Conservation (phyloP, 2,329 filamentous ascomycete species). For the Colletotrichum horii region DNA sequence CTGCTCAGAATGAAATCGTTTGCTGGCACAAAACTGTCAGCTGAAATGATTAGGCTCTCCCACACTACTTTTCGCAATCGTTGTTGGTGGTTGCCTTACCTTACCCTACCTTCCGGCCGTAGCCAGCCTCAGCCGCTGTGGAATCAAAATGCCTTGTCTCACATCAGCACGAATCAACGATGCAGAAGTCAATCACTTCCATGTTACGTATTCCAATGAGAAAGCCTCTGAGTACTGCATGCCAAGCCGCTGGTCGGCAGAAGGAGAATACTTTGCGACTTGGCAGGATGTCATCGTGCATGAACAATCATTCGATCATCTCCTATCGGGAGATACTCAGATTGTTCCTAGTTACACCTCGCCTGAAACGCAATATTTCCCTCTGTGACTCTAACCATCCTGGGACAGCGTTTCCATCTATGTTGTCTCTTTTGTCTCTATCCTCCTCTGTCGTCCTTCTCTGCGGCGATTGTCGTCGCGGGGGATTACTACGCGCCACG, state of each 20-base stretch:
- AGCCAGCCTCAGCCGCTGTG: background rate
- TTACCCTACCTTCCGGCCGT: background rate
- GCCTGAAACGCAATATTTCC: no score
- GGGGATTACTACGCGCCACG: no score
- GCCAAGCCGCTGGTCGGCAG: background rate
- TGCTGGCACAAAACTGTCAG: background rate
- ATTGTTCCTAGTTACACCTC: no score
- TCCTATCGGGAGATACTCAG: no score
- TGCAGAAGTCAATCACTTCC: background rate
- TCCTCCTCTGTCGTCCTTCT: no score
- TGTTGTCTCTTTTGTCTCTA: no score
- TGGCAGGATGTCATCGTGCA: background rate
- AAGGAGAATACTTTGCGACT: background rate
- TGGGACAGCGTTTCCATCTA: no score
- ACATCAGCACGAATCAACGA: background rate
- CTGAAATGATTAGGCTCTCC: background rate
- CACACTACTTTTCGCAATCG: rapidly evolving
- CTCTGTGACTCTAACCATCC: no score
- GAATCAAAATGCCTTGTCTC: background rate
- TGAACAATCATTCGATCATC: no score
- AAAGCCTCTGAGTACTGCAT: background rate
- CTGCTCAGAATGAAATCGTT: no score
- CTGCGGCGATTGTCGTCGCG: no score
- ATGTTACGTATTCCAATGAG: rapidly evolving
- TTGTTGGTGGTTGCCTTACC: background rate